These are phyloP conservation scores for Myriosclerotinia scirpicola DNA, from an alignment of 2,329 filamentous ascomycete species.

Conservation along the genomic window DNA sequence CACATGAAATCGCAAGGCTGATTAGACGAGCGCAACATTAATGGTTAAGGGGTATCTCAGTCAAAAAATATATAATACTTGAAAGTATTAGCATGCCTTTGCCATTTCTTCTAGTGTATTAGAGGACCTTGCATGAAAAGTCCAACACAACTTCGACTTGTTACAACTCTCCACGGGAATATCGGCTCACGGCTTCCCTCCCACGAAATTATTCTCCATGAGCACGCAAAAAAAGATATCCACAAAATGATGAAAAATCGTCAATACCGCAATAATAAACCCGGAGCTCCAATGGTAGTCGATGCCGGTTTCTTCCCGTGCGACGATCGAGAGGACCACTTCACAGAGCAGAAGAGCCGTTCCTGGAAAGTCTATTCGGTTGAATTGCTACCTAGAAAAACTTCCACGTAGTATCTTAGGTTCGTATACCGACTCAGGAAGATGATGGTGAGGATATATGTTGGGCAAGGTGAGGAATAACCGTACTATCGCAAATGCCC, in stretches of 20 bases:
- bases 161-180: background rate
- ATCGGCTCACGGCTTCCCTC: background rate
- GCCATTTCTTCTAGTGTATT: background rate
- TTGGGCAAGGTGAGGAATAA: no score
- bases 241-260: background rate
- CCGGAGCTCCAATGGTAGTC: no score
- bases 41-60: background rate
- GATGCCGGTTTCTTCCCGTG: no score
- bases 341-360: no score
- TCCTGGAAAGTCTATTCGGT: no score
- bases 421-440: no score
- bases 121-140: background rate
- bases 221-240: background rate
- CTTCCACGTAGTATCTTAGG: no score
- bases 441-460: no score
- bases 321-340: no score
- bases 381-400: no score
- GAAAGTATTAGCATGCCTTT: background rate
- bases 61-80: background rate
- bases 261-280: background rate
- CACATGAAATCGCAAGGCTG: background rate
- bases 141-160: background rate
- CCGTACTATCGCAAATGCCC: no score
- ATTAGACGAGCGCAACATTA: background rate
- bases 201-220: background rate